These are phyloP conservation scores for Yamadazyma sp. DNA, from an alignment of 805 yeast genomes.

Conservation along the genomic window DNA sequence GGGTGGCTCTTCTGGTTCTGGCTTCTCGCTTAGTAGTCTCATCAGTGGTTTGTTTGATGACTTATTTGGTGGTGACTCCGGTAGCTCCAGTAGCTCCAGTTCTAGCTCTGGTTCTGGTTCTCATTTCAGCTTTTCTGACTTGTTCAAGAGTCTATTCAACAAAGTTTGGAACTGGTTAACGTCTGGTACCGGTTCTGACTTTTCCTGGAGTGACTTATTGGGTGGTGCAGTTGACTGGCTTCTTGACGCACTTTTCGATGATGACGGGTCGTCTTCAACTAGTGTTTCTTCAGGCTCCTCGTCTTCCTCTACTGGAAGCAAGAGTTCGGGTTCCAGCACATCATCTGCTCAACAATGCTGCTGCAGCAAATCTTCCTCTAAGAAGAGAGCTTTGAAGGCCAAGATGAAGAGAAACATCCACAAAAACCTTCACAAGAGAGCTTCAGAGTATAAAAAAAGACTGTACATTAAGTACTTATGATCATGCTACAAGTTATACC, in stretches of 20 bases:
- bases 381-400: constrained; percentile 19
- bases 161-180: constrained; percentile 15
- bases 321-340: constrained; percentile 5
- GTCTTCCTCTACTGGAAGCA: constrained; percentile 5
- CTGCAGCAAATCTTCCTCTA: constrained; percentile 11
- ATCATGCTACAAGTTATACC: constrained; percentile 13
- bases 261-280: constrained; percentile 17
- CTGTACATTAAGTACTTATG: constrained; percentile 16
- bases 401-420: constrained; percentile 20
- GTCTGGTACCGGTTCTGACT: constrained; percentile 5
- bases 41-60: constrained; percentile 4
- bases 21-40: constrained; percentile 4
- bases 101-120: constrained; percentile 5
- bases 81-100: constrained; percentile 1
- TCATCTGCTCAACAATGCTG: constrained; percentile 12
- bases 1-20: constrained; percentile 8
- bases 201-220: constrained; percentile 13
- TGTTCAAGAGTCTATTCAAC: constrained; percentile 6
- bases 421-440: constrained; percentile 17
- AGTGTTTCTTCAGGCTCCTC: constrained; percentile 11
- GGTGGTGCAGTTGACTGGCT: constrained; percentile 17
- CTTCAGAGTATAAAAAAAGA: constrained; percentile 13
- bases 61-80: constrained; percentile 11
- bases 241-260: constrained; percentile 22
- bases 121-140: constrained; percentile 4